These are phyloP conservation scores for Torrubiella hemipterigena DNA, from an alignment of 2,329 filamentous ascomycete genomes.

Conservation along the genomic window DNA sequence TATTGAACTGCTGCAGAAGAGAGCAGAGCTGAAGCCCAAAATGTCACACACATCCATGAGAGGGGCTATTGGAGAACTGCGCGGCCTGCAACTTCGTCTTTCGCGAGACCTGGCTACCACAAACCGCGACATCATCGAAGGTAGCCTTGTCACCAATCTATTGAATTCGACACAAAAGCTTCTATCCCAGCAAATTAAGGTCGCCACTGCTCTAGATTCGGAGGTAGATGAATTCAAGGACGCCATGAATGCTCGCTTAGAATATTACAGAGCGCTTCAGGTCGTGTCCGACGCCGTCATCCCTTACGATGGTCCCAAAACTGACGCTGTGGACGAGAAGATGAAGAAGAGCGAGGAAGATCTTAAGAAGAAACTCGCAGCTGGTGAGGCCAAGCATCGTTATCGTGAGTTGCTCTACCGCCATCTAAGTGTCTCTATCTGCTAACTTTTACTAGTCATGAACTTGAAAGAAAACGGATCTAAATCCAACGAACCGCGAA, in stretches of 20 bases:
- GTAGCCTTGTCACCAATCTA: slow-evolving; percentile 50
- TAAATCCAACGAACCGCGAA: slow-evolving; percentile 50
- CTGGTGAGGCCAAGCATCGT: slow-evolving; percentile 59
- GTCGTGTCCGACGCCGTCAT: slow-evolving; percentile 79
- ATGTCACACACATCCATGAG: slow-evolving; percentile 52
- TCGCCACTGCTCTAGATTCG: slow-evolving; percentile 37
- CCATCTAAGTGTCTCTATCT: slow-evolving; percentile 5
- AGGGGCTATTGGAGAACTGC: slow-evolving; percentile 56
- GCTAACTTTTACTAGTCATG: slow-evolving; percentile 25
- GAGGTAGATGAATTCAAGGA: slow-evolving; percentile 67
- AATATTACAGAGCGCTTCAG: slow-evolving; percentile 86
- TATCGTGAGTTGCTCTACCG: slow-evolving; percentile 40
- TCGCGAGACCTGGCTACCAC: slow-evolving; percentile 11
- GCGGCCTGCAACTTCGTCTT: slow-evolving; percentile 51
- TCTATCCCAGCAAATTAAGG: slow-evolving; percentile 39
- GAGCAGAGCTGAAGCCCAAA: slow-evolving; percentile 34
- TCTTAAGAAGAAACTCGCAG: slow-evolving; percentile 45
- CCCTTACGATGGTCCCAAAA: slow-evolving; percentile 53
- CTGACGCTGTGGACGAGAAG: slow-evolving; percentile 33
- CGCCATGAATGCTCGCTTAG: slow-evolving; percentile 74
- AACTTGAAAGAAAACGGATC: slow-evolving; percentile 45
- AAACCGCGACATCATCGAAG: slow-evolving; percentile 53
- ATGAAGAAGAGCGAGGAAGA: slow-evolving; percentile 21
- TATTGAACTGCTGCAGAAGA: slow-evolving; percentile 36
- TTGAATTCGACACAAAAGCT: slow-evolving; percentile 47